These are phyloP conservation scores for Claviceps cyperi DNA, from an alignment of 2,329 filamentous ascomycete species.

Conservation along the genomic window DNA sequence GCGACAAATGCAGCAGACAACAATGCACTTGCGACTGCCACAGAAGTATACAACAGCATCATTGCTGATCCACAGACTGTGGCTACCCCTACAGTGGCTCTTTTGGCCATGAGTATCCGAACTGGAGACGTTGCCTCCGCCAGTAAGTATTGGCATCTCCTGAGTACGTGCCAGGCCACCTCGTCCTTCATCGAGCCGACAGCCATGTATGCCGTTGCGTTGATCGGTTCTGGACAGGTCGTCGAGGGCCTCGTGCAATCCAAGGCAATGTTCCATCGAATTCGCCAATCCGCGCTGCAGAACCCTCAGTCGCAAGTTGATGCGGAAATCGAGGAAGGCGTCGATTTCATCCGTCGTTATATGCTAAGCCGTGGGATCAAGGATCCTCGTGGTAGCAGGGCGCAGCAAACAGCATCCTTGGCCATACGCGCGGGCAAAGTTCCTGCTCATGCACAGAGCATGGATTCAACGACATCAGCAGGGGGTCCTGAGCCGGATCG, in stretches of 20 bases:
- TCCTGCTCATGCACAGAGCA: conserved; percentile 21
- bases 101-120: conserved; percentile 77
- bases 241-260: conserved; percentile 68
- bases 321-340: conserved; percentile 77
- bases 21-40: conserved; percentile 54
- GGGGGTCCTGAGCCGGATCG: too few species aligned
- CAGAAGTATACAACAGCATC: conserved; percentile 48
- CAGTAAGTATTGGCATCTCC: conserved; percentile 64
- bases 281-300: conserved; percentile 45
- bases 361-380: conserved; percentile 41
- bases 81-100: conserved; percentile 54
- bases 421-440: conserved; percentile 7
- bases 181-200: conserved; percentile 69
- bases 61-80: conserved; percentile 33
- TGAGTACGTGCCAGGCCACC: conserved; percentile 45
- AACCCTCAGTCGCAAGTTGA: conserved; percentile 39
- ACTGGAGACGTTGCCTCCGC: conserved; percentile 65
- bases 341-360: conserved; percentile 51
- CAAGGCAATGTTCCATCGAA: conserved; percentile 74
- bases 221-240: conserved; percentile 74
- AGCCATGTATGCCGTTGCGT: conserved; percentile 76
- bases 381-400: conserved; percentile 39
- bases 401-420: conserved; percentile 30
- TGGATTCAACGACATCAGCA: neutral
- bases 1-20: conserved; percentile 68